Evolutionary conservation across 441 rosid genomes (phyloP).

Genomic region (Pelargonium citronellum): DNA sequence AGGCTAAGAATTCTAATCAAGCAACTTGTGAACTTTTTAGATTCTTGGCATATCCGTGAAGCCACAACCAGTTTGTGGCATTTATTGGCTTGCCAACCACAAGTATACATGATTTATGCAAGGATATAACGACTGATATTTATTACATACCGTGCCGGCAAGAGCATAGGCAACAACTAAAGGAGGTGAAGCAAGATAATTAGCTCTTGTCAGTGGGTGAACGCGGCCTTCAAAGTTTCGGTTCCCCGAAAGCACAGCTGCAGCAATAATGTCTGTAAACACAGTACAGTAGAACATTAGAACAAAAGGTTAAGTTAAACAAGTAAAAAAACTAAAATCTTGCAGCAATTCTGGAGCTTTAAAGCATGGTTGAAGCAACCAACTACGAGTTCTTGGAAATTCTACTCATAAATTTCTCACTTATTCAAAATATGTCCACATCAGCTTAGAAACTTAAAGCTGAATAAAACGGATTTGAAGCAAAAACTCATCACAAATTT

Average conservation of each 20-base stretch:
- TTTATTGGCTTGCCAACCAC: background rate
- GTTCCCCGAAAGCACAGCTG: conserved; percentile 65
- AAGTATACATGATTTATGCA: background rate
- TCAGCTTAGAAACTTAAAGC: background rate
- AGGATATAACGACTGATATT: background rate
- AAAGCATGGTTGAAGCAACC: background rate
- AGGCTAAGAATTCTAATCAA: too few species aligned
- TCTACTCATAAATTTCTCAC: background rate
- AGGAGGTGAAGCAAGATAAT: conserved; percentile 70
- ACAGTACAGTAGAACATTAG: conserved; percentile 2
- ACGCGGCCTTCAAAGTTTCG: conserved; percentile 64
- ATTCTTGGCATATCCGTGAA: too few species aligned
- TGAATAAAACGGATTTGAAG: background rate
- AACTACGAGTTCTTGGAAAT: background rate
- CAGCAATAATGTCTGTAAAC: conserved; percentile 46
- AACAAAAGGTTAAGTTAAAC: background rate
- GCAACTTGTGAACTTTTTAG: too few species aligned
- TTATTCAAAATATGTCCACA: background rate
- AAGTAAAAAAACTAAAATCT: background rate
- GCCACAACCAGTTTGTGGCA: too few species aligned
- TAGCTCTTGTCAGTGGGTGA: conserved; percentile 60
- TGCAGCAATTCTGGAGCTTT: background rate
- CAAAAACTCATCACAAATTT: background rate
- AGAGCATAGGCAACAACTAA: conserved; percentile 67
- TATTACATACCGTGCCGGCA: conserved; percentile 50